These are phyloP conservation scores for Amphicarpaea edgeworthii DNA, from an alignment of 306 rosid genomes.

Conservation along the genomic window DNA sequence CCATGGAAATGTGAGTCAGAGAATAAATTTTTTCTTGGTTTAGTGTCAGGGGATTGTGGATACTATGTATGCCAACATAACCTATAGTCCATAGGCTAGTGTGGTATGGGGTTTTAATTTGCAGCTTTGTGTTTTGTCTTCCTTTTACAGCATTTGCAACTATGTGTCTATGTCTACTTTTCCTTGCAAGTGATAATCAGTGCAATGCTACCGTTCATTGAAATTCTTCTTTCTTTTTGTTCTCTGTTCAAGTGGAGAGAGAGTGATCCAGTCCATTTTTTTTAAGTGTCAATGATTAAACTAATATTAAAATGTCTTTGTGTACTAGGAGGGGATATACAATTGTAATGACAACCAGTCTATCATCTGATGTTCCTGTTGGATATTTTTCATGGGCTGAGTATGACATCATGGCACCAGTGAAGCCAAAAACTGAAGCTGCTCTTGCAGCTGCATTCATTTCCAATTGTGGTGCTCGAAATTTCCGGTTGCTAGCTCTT, in stretches of 20 bases:
- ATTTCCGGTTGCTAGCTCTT: slow-evolving; percentile 95
- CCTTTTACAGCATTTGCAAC: slow-evolving; percentile 28
- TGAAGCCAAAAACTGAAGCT: slow-evolving; percentile 79
- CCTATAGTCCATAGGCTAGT: slow-evolving; percentile 17
- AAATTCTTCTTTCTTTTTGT: slow-evolving; percentile 29
- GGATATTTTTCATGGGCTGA: slow-evolving; percentile 99
- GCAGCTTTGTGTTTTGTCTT: not conserved
- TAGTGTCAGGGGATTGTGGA: slow-evolving; percentile 17
- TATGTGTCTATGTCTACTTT: slow-evolving; percentile 9
- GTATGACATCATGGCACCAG: slow-evolving; percentile 94
- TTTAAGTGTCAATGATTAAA: slow-evolving; percentile 8
- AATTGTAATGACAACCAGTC: slow-evolving; percentile 95
- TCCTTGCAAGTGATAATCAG: slow-evolving; percentile 19
- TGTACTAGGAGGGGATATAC: slow-evolving; percentile 79
- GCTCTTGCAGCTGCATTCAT: slow-evolving; percentile 98
- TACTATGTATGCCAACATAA: slow-evolving; percentile 11
- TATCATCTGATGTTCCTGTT: slow-evolving; percentile 97
- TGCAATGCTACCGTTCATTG: slow-evolving; percentile 28
- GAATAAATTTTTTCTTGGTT: slow-evolving; percentile 7
- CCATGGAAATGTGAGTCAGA: slow-evolving; percentile 35
- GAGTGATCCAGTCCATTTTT: slow-evolving; percentile 2
- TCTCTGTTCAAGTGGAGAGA: slow-evolving; percentile 34
- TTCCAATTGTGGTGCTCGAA: slow-evolving; percentile 95
- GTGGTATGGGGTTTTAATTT: slow-evolving; percentile 28
- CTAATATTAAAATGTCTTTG: slow-evolving; percentile 46